A percentile compares a stretch with the other conserved stretches of the same genome.
These are phyloP conservation scores for Bisporella sp. DNA, from an alignment of 2,329 filamentous ascomycete genomes.

Conservation along the genomic window DNA sequence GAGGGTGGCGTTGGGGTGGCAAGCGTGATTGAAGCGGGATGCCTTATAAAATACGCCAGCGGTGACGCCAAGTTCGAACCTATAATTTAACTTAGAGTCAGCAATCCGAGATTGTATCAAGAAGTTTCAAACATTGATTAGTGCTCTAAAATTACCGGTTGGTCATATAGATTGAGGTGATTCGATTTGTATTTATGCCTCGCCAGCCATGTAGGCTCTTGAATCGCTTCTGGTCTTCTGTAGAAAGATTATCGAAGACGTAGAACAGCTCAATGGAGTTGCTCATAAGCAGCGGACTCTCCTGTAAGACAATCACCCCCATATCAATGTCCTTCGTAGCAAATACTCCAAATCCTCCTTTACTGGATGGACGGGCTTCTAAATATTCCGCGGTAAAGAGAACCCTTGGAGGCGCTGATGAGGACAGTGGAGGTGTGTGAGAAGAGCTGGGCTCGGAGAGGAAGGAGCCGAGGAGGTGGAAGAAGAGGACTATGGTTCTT, in stretches of 20 bases:
- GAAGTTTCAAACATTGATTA: background rate
- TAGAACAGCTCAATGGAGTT: slow-evolving; percentile 9
- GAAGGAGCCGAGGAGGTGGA: background rate
- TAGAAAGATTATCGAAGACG: slow-evolving; percentile 13
- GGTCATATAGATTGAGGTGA: slow-evolving; percentile 22
- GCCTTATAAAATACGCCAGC: slow-evolving; percentile 42
- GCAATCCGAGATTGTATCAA: background rate
- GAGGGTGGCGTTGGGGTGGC: slow-evolving; percentile 38
- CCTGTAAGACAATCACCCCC: slow-evolving; percentile 18
- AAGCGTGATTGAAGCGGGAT: slow-evolving; percentile 54
- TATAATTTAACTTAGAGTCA: slow-evolving; percentile 4
- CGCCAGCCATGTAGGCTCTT: slow-evolving; percentile 12
- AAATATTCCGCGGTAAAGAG: slow-evolving; percentile 21
- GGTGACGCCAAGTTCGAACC: slow-evolving; percentile 12
- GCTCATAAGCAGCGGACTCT: slow-evolving; percentile 20
- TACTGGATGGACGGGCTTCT: slow-evolving; percentile 19
- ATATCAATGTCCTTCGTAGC: slow-evolving; percentile 19
- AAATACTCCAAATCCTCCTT: slow-evolving; percentile 25
- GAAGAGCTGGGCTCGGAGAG: background rate
- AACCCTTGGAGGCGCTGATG: background rate
- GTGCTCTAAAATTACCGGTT: slow-evolving; percentile 20
- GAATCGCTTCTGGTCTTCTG: slow-evolving; percentile 15
- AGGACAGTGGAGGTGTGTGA: background rate
- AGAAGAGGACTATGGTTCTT: background rate
- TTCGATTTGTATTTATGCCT: slow-evolving; percentile 5